Percentiles rank a stretch among this genome's conserved stretches.
Conservation (phyloP, 106 monocot species). For the Dactylorhiza incarnata region DNA sequence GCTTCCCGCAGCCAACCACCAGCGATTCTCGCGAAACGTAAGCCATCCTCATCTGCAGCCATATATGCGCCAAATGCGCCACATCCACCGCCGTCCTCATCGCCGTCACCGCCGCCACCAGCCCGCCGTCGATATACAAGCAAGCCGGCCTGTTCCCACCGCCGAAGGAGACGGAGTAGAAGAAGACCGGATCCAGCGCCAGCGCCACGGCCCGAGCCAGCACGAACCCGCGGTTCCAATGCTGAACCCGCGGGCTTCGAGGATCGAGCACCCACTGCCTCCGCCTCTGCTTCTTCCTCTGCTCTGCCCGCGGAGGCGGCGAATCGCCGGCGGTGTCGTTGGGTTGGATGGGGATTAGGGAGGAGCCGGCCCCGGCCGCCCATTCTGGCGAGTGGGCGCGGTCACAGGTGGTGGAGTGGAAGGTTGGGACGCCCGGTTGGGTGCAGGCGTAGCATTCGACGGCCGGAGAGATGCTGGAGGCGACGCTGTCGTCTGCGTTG, state of each 20-base stretch:
- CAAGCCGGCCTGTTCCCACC: slow-evolving; percentile 24
- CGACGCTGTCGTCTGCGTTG: background rate
- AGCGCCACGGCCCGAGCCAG: slow-evolving; percentile 64
- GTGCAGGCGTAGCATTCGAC: slow-evolving; percentile 80
- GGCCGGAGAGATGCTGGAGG: background rate
- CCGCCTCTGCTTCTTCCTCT: slow-evolving; percentile 12
- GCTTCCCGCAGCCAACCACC: slow-evolving; percentile 84
- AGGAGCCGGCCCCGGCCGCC: slow-evolving; percentile 74
- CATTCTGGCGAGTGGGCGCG: slow-evolving; percentile 44
- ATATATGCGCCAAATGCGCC: slow-evolving; percentile 49
- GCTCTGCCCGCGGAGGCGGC: background rate
- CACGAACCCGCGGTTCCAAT: slow-evolving; percentile 67
- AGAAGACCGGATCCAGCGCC: slow-evolving; percentile 88
- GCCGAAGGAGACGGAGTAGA: slow-evolving; percentile 69
- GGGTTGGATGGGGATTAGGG: slow-evolving; percentile 67
- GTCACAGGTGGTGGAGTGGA: slow-evolving; percentile 75
- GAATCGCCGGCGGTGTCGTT: background rate
- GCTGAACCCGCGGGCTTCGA: slow-evolving; percentile 54
- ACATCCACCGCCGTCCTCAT: slow-evolving; percentile 55
- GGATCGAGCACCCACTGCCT: slow-evolving; percentile 68
- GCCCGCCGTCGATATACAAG: slow-evolving; percentile 42
- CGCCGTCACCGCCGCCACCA: slow-evolving; percentile 38
- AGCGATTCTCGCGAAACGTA: slow-evolving; percentile 89
- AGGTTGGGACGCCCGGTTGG: slow-evolving; percentile 46
- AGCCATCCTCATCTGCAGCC: slow-evolving; percentile 68